Evolutionary conservation across 148 eudicot genomes (phyloP).

Genomic region (Rhododendron molle): DNA sequence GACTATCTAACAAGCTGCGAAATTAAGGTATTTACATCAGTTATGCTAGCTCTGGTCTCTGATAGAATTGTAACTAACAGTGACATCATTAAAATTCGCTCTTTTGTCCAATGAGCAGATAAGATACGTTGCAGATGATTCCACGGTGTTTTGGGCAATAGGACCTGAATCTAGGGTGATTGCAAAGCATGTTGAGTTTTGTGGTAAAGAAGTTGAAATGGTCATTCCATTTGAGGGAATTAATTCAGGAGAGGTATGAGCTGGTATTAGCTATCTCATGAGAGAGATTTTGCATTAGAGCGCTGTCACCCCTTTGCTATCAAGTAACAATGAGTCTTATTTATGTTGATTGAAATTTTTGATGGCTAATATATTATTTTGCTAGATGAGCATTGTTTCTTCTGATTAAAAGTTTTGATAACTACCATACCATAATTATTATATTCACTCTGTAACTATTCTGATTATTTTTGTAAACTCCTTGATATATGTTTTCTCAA

Average conservation of each 20-base stretch:
- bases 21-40: constrained; percentile 56
- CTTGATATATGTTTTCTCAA: background rate
- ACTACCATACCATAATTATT: no score
- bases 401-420: background rate
- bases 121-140: constrained; percentile 68
- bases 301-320: no score
- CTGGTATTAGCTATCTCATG: background rate
- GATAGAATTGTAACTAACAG: no score
- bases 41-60: background rate
- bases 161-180: constrained; percentile 70
- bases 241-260: constrained; percentile 64
- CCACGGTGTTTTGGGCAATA: constrained; percentile 88
- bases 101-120: constrained; percentile 37
- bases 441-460: background rate
- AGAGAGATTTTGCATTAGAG: background rate
- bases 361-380: no score
- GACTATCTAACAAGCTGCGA: constrained; percentile 82
- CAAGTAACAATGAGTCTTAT: no score
- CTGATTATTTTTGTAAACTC: background rate
- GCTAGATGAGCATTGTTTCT: background rate
- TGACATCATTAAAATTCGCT: background rate
- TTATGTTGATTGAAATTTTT: no score
- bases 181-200: constrained; percentile 42
- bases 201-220: constrained; percentile 59
- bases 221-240: constrained; percentile 74